Evolutionary conservation across 2,329 filamentous ascomycete genomes (phyloP).

Genomic region (Pezicula radicicola): DNA sequence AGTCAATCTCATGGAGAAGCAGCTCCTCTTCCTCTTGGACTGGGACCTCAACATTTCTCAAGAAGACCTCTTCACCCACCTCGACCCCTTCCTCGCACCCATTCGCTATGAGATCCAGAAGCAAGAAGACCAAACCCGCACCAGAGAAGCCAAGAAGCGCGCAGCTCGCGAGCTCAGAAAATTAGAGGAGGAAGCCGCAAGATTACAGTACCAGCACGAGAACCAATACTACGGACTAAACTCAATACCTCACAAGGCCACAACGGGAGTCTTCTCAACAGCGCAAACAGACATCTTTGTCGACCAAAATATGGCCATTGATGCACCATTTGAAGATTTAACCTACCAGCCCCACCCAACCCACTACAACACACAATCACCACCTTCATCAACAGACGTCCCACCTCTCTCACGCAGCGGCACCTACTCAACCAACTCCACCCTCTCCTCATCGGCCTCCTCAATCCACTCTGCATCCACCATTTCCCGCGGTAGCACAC

Average conservation of each 20-base stretch:
- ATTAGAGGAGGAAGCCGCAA: conserved; percentile 17
- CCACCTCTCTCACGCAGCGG: conserved; percentile 30
- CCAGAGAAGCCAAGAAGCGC: conserved; percentile 16
- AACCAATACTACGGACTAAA: conserved; percentile 22
- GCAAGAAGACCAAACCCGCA: conserved; percentile 19
- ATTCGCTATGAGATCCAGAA: conserved; percentile 59
- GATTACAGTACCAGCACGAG: conserved; percentile 16
- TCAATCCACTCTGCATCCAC: conserved; percentile 27
- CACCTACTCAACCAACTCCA: conserved; percentile 23
- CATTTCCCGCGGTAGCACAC: conserved; percentile 27
- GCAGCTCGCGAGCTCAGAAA: conserved; percentile 15
- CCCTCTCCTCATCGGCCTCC: conserved; percentile 28
- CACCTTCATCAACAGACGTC: conserved; percentile 31
- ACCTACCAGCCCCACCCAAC: conserved; percentile 5
- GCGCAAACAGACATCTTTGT: not conserved
- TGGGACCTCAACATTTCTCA: conserved; percentile 89
- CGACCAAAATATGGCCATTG: conserved; percentile 4
- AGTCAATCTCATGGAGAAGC: conserved; percentile 99
- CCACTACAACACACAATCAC: conserved; percentile 17
- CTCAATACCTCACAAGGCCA: not conserved
- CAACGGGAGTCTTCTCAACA: conserved; percentile 6
- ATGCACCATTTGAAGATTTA: conserved; percentile 11
- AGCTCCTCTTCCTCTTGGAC: conserved; percentile 89
- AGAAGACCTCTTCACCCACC: conserved; percentile 80
- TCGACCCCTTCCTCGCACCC: conserved; percentile 85